Conservation (phyloP, 352 stramenopile genomes). For the Phytophthora hybrid region DNA sequence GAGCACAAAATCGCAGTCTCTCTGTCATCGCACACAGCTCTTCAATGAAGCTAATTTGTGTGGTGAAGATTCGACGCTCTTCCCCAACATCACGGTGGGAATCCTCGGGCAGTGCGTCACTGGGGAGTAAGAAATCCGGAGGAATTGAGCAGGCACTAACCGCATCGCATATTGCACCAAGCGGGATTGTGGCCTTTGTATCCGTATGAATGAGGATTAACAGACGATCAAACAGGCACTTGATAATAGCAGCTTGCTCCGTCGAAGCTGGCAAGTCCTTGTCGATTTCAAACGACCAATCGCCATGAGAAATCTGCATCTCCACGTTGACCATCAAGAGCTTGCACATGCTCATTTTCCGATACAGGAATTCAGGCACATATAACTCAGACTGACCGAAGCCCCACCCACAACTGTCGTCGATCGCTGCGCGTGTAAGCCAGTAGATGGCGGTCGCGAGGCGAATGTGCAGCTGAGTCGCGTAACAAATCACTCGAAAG, state of each 20-base stretch:
- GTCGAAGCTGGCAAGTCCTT: conserved; percentile 71
- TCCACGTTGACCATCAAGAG: conserved; percentile 85
- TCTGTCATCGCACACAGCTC: conserved; percentile 84
- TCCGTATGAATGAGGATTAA: conserved; percentile 56
- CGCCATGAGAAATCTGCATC: conserved; percentile 72
- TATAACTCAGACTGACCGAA: conserved; percentile 83
- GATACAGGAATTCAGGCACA: conserved; percentile 78
- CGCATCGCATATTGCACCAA: conserved; percentile 72
- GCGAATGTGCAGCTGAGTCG: conserved; percentile 77
- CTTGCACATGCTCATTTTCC: conserved; percentile 86
- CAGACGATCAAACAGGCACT: conserved; percentile 71
- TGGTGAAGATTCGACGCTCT: conserved; percentile 63
- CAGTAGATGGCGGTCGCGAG: conserved; percentile 86
- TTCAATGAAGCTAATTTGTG: conserved; percentile 77
- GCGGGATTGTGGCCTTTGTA: conserved; percentile 41
- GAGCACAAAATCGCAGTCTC: conserved; percentile 62
- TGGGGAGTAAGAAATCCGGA: conserved; percentile 51
- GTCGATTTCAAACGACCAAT: conserved; percentile 72
- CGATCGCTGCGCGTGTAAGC: conserved; percentile 76
- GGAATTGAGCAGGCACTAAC: conserved; percentile 57
- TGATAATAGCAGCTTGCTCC: conserved; percentile 67
- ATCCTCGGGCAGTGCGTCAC: conserved; percentile 46
- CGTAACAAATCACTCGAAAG: conserved; percentile 77
- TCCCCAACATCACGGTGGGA: conserved; percentile 34
- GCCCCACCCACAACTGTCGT: conserved; percentile 83